A percentile compares a stretch with the other conserved stretches of the same genome.
Evolutionary conservation across 495 filamentous ascomycete species (phyloP).

Genomic region (Lepraria neglecta): DNA sequence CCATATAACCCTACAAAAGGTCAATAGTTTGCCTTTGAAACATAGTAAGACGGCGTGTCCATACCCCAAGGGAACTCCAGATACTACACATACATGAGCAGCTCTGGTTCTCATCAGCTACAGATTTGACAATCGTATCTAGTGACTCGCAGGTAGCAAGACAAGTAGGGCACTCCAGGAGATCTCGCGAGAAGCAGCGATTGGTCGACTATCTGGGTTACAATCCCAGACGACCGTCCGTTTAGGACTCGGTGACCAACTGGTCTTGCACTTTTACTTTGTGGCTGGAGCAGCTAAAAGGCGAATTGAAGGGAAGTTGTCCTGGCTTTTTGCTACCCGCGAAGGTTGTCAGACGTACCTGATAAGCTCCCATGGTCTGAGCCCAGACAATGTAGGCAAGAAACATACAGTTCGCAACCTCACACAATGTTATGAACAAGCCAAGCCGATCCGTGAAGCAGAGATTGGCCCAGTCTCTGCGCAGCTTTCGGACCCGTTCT

Average conservation of each 20-base stretch:
- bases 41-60: too few species aligned
- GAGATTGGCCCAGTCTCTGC: background rate
- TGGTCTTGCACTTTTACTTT: too few species aligned
- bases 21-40: background rate
- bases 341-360: background rate
- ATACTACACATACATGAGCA: slow-evolving; percentile 21
- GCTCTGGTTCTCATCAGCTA: background rate
- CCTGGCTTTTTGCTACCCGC: too few species aligned
- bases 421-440: background rate
- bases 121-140: too few species aligned
- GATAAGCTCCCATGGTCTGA: slow-evolving; percentile 21
- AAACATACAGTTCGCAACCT: slow-evolving; percentile 9
- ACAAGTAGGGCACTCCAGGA: too few species aligned
- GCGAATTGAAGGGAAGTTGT: too few species aligned
- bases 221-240: too few species aligned
- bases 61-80: slow-evolving; percentile 15
- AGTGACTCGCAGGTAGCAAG: too few species aligned
- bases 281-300: too few species aligned
- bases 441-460: background rate
- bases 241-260: too few species aligned
- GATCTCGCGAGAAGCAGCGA: too few species aligned
- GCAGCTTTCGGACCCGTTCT: background rate
- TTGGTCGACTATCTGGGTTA: too few species aligned
- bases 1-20: slow-evolving; percentile 27
- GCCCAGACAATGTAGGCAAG: slow-evolving; percentile 23